phyloP scores from a whole-genome alignment of 345 rosid genomes.

The Moricandia arvensis region DNA sequence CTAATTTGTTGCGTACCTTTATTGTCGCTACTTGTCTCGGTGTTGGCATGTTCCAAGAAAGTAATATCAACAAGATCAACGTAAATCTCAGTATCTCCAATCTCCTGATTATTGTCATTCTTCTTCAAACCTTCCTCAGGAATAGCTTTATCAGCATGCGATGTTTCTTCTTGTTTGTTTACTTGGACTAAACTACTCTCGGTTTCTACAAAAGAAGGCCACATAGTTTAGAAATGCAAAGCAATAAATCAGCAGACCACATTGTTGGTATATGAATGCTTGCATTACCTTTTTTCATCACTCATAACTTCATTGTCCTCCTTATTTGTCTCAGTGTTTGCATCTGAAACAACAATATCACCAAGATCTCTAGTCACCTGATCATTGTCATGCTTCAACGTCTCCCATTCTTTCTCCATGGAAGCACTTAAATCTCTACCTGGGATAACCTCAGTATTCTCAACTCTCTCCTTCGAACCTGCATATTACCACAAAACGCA shows the following conservation, averaged over 20 bases:
- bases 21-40: neutral
- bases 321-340: constrained; percentile 22
- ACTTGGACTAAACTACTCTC: constrained; percentile 10
- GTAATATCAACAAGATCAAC: constrained; percentile 4
- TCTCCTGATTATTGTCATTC: constrained; percentile 18
- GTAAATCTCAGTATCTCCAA: neutral
- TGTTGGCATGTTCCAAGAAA: neutral
- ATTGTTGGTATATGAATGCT: neutral
- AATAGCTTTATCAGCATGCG: neutral
- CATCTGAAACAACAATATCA: constrained; percentile 12
- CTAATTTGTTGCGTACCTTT: constrained; percentile 12
- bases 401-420: constrained; percentile 36
- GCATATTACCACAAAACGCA: constrained; percentile 3
- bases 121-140: constrained; percentile 1
- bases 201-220: constrained; percentile 4
- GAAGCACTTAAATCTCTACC: constrained; percentile 32
- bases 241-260: neutral
- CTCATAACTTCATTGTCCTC: neutral
- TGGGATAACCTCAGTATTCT: constrained; percentile 27
- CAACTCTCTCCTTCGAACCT: constrained; percentile 18
- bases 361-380: neutral
- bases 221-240: neutral
- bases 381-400: constrained; percentile 17
- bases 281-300: constrained; percentile 22
- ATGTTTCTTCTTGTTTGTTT: constrained; percentile 13